Base-by-base conservation (phyloP, 768 basidiomycete genomes). In the Hemileccinum impolitum region DNA sequence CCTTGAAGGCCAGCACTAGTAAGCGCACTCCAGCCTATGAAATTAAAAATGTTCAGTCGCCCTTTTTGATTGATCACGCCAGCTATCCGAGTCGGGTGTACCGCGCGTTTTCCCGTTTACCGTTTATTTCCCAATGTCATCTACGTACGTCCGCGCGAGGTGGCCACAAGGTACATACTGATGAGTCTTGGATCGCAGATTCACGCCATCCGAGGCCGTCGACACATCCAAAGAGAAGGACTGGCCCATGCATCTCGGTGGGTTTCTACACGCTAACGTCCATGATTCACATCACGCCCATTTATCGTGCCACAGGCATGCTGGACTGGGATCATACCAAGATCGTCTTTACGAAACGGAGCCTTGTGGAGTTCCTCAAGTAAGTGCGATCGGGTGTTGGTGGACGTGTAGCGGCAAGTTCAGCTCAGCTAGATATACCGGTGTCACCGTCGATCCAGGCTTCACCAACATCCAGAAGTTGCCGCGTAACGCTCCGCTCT, bases 261-360 rank as follows among this genome's bases (percentile, higher is more conserved):
- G 23, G 73, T 61, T 10, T 47, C 39, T 25, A 40, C 37, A 37
- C 23, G 23, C 23, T 12, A 9, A 30, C 28, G 9, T 9, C 28
- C 28, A 30, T 30, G 9, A 30, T 30, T 30, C 28, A 3, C 31
- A n/a, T 39, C 25, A 38, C 48, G 36, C 19, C 31, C 15, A 45
- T 5, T 2, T 21, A 46, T 26, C 50, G 11, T 23, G 11, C 34
- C 38, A 34, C 34, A 88, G 87, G 86, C 52, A 78, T 87, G 81
- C 72, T 90, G 54, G 88, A 90, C 67, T 90, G 88, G 87, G 88
- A 90, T 60, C 63, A 69, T 12, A 87, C 84, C 41, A 79, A 68
- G 51, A 87, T 90, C 53, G 80, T 90, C 25, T 90, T 90, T 63
- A 90, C 86, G 13, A 90, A 90, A 60, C 79, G 88, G 35, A 72